Evolutionary conservation across 2,329 filamentous ascomycete genomes (phyloP).

Genomic region (Fusarium tupiense): DNA sequence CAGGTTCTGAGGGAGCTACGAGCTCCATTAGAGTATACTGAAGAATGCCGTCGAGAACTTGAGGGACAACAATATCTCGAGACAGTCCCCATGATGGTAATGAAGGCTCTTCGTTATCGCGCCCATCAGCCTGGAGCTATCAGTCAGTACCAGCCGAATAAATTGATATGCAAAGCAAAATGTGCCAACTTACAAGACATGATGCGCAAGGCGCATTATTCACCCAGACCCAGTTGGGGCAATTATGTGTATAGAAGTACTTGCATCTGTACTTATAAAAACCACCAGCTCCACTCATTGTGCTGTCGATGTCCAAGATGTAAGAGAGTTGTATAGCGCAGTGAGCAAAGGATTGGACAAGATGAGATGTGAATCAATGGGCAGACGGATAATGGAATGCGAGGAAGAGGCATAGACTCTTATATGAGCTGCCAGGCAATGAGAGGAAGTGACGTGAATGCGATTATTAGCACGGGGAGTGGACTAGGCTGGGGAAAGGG

Average conservation of each 20-base stretch:
- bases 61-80: slow-evolving; percentile 57
- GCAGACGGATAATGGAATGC: slow-evolving; percentile 14
- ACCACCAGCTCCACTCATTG: slow-evolving; percentile 52
- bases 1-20: slow-evolving; percentile 49
- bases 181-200: slow-evolving; percentile 56
- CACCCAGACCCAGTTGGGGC: slow-evolving; percentile 64
- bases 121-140: slow-evolving; percentile 57
- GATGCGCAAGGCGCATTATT: slow-evolving; percentile 60
- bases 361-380: slow-evolving; percentile 23
- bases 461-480: slow-evolving; percentile 37
- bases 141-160: slow-evolving; percentile 23
- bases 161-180: not conserved
- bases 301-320: slow-evolving; percentile 20
- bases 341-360: slow-evolving; percentile 7
- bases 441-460: slow-evolving; percentile 39
- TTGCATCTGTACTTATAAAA: slow-evolving; percentile 66
- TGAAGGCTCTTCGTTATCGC: slow-evolving; percentile 53
- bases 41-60: slow-evolving; percentile 56
- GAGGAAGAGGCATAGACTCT: slow-evolving; percentile 31
- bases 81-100: slow-evolving; percentile 45
- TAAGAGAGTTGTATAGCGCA: slow-evolving; percentile 4
- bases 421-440: slow-evolving; percentile 39
- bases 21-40: slow-evolving; percentile 61
- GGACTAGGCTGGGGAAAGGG: slow-evolving; percentile 37
- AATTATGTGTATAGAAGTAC: slow-evolving; percentile 62